These are phyloP conservation scores for Leccinum fallax DNA, from an alignment of 1,284 basidiomycete genomes.

Conservation along the genomic window DNA sequence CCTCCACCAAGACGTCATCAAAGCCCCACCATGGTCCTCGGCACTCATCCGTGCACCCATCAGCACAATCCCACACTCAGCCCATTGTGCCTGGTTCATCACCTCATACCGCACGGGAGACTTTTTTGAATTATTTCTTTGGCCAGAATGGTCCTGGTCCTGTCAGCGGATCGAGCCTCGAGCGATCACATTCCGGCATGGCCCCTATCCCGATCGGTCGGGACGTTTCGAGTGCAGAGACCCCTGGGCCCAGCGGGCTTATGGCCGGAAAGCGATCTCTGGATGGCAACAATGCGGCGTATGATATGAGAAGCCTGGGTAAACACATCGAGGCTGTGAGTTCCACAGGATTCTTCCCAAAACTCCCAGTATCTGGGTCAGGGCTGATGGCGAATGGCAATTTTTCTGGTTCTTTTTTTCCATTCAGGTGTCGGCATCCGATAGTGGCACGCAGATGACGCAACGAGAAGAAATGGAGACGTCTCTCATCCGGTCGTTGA, in stretches of 20 bases:
- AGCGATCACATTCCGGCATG: slow-evolving; percentile 31
- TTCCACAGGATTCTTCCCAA: slow-evolving; percentile 23
- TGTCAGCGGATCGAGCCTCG: slow-evolving; percentile 52
- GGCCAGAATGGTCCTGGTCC: slow-evolving; percentile 80
- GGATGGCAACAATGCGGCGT: slow-evolving; percentile 85
- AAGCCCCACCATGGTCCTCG: slow-evolving; percentile 37
- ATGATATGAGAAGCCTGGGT: slow-evolving; percentile 98
- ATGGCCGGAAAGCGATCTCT: slow-evolving; percentile 66
- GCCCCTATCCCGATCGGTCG: slow-evolving; percentile 53
- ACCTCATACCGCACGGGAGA: slow-evolving; percentile 72
- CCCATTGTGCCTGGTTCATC: slow-evolving; percentile 42
- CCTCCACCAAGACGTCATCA: slow-evolving; percentile 43
- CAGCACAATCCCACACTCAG: slow-evolving; percentile 28
- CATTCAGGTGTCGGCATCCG: slow-evolving; percentile 37
- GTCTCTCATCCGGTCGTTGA: slow-evolving; percentile 90
- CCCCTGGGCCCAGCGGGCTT: slow-evolving; percentile 53
- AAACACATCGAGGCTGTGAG: slow-evolving; percentile 93
- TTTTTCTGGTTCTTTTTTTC: neutral
- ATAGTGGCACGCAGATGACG: slow-evolving; percentile 59
- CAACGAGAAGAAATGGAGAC: slow-evolving; percentile 96
- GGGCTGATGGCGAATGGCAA: slow-evolving; percentile 9
- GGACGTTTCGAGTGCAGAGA: slow-evolving; percentile 59
- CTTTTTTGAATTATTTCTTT: slow-evolving; percentile 96
- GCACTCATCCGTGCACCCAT: slow-evolving; percentile 33
- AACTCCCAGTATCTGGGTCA: slow-evolving; percentile 6